These are phyloP conservation scores for Litchi chinensis DNA, from an alignment of 345 rosid genomes.

Conservation along the genomic window DNA sequence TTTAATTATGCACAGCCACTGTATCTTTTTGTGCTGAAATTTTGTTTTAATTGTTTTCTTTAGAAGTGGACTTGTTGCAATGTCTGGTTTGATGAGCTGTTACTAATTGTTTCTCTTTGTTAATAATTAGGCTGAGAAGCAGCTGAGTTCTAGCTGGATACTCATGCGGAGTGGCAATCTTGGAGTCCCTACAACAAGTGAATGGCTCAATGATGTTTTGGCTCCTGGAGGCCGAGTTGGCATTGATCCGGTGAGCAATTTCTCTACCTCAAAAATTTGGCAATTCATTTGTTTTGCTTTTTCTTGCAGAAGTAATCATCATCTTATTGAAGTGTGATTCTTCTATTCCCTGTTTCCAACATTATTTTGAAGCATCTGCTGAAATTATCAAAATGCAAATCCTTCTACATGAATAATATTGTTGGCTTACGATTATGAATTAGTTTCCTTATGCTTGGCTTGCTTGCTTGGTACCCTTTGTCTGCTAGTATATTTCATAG, in stretches of 20 bases:
- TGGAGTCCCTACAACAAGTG: conserved; percentile 87
- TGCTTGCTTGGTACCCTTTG: neutral
- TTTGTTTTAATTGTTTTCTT: too few relatives aligned
- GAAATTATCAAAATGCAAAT: neutral
- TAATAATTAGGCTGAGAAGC: conserved; percentile 77
- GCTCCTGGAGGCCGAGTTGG: conserved; percentile 90
- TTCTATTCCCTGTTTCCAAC: neutral
- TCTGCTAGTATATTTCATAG: neutral
- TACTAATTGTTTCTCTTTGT: neutral
- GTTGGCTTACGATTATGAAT: neutral
- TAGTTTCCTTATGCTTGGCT: neutral
- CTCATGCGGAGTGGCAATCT: conserved; percentile 93
- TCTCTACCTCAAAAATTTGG: conserved; percentile 32
- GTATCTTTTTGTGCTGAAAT: too few relatives aligned
- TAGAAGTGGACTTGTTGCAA: too few relatives aligned
- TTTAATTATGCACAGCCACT: neutral
- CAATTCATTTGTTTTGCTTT: neutral
- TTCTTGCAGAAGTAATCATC: neutral
- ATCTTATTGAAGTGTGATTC: neutral
- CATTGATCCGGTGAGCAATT: conserved; percentile 86
- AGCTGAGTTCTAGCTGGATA: conserved; percentile 75
- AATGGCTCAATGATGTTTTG: conserved; percentile 87
- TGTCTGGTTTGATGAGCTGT: neutral
- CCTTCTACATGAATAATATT: neutral
- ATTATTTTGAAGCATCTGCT: neutral